Conservation (phyloP, 2,329 filamentous ascomycete species). For the Apiospora hydei region DNA sequence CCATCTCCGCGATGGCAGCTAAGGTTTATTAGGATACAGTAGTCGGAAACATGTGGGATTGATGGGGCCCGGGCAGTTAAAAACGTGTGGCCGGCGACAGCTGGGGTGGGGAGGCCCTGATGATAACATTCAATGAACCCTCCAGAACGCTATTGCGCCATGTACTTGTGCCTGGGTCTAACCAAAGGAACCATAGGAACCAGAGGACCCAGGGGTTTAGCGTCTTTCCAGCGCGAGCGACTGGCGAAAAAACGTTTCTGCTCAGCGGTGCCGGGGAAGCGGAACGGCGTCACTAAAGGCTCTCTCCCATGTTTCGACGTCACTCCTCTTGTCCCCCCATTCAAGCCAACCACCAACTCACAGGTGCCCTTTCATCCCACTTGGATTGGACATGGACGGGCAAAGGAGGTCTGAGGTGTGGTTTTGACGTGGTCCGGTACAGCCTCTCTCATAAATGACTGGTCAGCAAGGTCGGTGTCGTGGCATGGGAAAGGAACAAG, state of each 20-base stretch:
- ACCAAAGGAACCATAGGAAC: too few species aligned
- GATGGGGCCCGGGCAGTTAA: slow-evolving; percentile 16
- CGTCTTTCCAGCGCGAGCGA: background rate
- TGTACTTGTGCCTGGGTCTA: slow-evolving; percentile 11
- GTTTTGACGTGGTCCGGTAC: slow-evolving; percentile 12
- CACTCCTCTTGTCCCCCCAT: background rate
- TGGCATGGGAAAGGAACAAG: background rate
- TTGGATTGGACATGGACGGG: slow-evolving; percentile 5
- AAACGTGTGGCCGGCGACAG: slow-evolving; percentile 10
- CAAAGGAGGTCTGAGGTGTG: background rate
- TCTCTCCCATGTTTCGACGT: slow-evolving; percentile 21
- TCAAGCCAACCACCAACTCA: background rate
- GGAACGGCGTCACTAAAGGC: slow-evolving; percentile 16
- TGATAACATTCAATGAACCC: slow-evolving; percentile 21
- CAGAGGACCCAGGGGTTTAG: background rate
- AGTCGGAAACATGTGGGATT: background rate
- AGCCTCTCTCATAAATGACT: slow-evolving; percentile 14
- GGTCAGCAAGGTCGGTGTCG: slow-evolving; percentile 4
- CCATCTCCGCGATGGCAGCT: slow-evolving; percentile 8
- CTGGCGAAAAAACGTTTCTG: slow-evolving; percentile 5
- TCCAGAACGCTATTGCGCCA: slow-evolving; percentile 11
- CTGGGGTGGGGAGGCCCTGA: background rate
- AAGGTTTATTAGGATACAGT: slow-evolving; percentile 17
- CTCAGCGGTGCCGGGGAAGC: slow-evolving; percentile 24
- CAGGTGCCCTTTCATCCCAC: background rate